Evolutionary conservation across 805 yeast species (phyloP), one percentile per base, ranked within the genome.

Genomic region (Kazachstania bromeliacearum): DNA sequence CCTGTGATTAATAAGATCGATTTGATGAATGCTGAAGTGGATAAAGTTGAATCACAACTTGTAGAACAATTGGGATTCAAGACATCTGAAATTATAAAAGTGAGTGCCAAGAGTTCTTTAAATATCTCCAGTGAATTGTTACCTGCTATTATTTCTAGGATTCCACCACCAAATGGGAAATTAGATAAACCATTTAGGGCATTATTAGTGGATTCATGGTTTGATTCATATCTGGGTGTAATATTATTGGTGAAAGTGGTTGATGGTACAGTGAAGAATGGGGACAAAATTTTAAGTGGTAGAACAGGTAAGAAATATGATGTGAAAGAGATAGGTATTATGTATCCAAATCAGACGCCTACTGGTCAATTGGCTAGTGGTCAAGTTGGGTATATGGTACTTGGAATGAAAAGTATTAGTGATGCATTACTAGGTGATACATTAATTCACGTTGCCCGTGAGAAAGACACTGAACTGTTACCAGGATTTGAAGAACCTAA

Each of bases 401-500:
- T 94, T 2, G 96, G 97, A 0, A 87, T 92, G 85, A 87, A 81
- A 51, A 76, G 79, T 43, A 79, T 94, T 1, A 62, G 73, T 15
- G 95, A 88, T 48, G 96, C 95, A 0, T 70, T 77, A 50, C 79
- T 87, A 39, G 98, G 98, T 23, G 98, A 89, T 55, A 89, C 98
- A 0, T 71, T 85, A 44, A 74, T 75, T 70, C 75, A 72, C 38
- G 63, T 65, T 9, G 81, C 80, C 4, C 53, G 59, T 16, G 69
- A 67, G 23, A 33, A 42, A n/a, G 69, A 67, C 28, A 77, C 82
- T 2, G 84, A 78, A 43, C 79, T 96, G 1, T 66, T 89, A 18
- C 95, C 94, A 1, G 97, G 97, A 1, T 92, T 89, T 57, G 96
- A 88, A 59, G 96, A 85, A 50, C 88, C 94, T 1, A 88, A 92